Conservation (phyloP, 2,329 filamentous ascomycete genomes). For the Corynespora cassiicola region DNA sequence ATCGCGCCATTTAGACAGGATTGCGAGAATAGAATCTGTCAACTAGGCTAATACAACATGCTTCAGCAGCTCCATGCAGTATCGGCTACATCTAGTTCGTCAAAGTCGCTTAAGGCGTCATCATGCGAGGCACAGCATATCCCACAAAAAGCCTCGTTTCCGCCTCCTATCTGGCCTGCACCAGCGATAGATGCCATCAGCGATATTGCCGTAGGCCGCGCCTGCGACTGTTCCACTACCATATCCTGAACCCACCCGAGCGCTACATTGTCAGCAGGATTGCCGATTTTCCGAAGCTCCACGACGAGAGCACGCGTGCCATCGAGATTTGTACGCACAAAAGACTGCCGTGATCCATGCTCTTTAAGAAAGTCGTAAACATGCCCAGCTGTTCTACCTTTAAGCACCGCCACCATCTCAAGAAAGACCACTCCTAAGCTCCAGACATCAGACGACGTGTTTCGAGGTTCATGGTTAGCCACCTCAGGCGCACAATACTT, state of each 20-base stretch:
- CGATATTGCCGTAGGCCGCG: constrained; percentile 17
- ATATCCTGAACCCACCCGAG: constrained; percentile 17
- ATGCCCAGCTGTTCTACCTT: constrained; percentile 7
- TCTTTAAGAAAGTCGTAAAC: constrained; percentile 13
- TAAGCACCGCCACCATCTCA: constrained; percentile 23
- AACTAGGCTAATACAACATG: too few relatives aligned
- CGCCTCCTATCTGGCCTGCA: constrained; percentile 2
- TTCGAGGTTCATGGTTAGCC: constrained; percentile 11
- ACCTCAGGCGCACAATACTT: constrained; percentile 25
- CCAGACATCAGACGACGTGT: constrained; percentile 22
- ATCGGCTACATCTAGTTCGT: background rate
- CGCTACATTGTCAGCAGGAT: constrained; percentile 10
- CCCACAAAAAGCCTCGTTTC: constrained; percentile 1
- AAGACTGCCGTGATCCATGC: constrained; percentile 13
- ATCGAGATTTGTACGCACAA: constrained; percentile 14
- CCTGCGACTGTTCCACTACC: constrained; percentile 10
- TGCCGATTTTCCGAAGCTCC: constrained; percentile 8
- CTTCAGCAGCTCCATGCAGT: too few relatives aligned
- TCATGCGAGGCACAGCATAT: constrained; percentile 1
- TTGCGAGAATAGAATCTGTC: too few relatives aligned
- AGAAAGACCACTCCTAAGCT: constrained; percentile 22
- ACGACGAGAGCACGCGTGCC: constrained; percentile 10
- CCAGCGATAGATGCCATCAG: constrained; percentile 17
- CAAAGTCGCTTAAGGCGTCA: constrained; percentile 2
- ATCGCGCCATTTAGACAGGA: too few relatives aligned